Conservation (phyloP, 164 flowering plant genomes). For the Warburgia ugandensis region DNA sequence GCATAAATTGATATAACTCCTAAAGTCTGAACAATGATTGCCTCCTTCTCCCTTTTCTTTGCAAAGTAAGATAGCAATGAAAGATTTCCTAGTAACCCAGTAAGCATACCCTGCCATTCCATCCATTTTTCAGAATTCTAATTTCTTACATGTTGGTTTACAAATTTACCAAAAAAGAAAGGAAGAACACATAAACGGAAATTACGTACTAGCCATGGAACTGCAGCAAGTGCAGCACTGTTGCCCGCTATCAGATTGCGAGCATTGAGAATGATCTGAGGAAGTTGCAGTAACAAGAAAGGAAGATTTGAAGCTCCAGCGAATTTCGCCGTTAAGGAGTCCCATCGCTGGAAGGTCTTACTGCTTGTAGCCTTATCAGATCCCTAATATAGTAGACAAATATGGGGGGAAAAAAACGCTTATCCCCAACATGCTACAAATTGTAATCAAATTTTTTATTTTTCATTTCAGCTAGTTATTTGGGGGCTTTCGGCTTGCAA, state of each 20-base stretch:
- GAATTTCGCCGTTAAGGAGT: conserved; percentile 63
- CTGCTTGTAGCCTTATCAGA: too few relatives aligned
- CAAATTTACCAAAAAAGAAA: too few relatives aligned
- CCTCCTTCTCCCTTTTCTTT: conserved; percentile 87
- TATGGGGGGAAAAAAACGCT: too few relatives aligned
- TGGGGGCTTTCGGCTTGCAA: too few relatives aligned
- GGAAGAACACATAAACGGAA: neutral
- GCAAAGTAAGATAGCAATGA: conserved; percentile 83
- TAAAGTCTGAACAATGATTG: conserved; percentile 68
- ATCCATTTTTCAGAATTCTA: too few relatives aligned
- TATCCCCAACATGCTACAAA: too few relatives aligned
- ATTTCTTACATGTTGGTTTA: too few relatives aligned
- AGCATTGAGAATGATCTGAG: conserved; percentile 85
- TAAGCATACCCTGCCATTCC: conserved; percentile 61
- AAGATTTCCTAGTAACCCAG: conserved; percentile 88
- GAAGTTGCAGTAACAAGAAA: conserved; percentile 63
- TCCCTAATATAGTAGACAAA: too few relatives aligned
- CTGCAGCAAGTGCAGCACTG: conserved; percentile 57
- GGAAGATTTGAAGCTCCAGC: conserved; percentile 74
- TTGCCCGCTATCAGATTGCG: conserved; percentile 77
- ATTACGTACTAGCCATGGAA: conserved; percentile 72
- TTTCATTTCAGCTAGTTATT: too few relatives aligned
- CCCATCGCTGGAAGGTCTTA: conserved; percentile 35
- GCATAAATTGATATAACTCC: conserved; percentile 66
- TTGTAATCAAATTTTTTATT: too few relatives aligned